Evolutionary conservation across 768 basidiomycete genomes (phyloP).

Genomic region (Fistulinella prunicolor): DNA sequence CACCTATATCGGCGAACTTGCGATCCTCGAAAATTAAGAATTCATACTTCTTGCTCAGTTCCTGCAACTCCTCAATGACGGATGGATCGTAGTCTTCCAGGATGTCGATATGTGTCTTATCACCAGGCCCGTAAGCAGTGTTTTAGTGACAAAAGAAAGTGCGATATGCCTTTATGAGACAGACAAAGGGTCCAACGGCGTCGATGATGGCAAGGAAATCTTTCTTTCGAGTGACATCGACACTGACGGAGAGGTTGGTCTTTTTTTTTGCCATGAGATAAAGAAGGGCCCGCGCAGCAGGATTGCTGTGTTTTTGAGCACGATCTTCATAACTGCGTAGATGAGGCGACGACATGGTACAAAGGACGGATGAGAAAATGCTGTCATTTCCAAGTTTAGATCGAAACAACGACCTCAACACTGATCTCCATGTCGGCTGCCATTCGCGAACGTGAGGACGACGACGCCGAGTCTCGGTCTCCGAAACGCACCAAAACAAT

Average conservation of each 20-base stretch:
- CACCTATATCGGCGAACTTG: slow-evolving; percentile 98
- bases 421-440: slow-evolving; percentile 29
- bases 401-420: too few species aligned
- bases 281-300: slow-evolving; percentile 75
- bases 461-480: slow-evolving; percentile 35
- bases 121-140: slow-evolving; percentile 25
- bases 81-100: slow-evolving; percentile 83
- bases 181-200: slow-evolving; percentile 83
- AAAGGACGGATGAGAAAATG: not conserved
- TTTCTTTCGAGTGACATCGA: slow-evolving; percentile 80
- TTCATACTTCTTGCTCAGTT: slow-evolving; percentile 75
- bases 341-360: slow-evolving; percentile 35
- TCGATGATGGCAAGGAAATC: slow-evolving; percentile 87
- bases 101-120: slow-evolving; percentile 95
- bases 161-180: slow-evolving; percentile 82
- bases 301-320: slow-evolving; percentile 57
- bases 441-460: slow-evolving; percentile 52
- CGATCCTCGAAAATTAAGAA: slow-evolving; percentile 98
- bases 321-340: slow-evolving; percentile 61
- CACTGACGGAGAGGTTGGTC: slow-evolving; percentile 91
- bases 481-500: slow-evolving; percentile 40
- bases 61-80: slow-evolving; percentile 65
- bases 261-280: slow-evolving; percentile 82
- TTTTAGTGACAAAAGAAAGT: slow-evolving; percentile 6
- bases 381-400: too few species aligned